A percentile compares a stretch with the other conserved stretches of the same genome.
These are phyloP conservation scores for Trichosanthes truncata DNA, from an alignment of 306 rosid species.

Conservation along the genomic window DNA sequence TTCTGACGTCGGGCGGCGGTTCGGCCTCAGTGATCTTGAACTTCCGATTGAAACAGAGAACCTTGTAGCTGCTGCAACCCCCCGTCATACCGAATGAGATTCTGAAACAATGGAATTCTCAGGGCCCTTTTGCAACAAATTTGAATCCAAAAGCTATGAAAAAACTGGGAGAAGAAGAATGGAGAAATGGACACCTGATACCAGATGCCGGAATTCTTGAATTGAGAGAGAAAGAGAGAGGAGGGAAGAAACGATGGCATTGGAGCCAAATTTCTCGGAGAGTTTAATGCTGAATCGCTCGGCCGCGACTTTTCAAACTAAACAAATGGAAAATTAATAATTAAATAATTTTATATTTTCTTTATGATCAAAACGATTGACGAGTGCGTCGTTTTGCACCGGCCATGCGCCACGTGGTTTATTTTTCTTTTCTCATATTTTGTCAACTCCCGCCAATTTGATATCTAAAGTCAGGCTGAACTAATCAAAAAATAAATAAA, in stretches of 20 bases:
- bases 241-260: background rate
- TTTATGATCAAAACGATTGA: background rate
- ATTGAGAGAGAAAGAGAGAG: background rate
- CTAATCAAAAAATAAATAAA: background rate
- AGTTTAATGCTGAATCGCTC: background rate
- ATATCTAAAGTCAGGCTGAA: background rate
- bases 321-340: background rate
- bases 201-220: background rate
- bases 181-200: background rate
- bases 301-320: background rate
- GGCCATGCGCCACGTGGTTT: background rate
- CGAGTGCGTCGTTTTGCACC: background rate
- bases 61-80: conserved; percentile 38
- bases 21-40: conserved; percentile 43
- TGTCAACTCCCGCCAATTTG: background rate
- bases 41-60: conserved; percentile 55
- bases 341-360: background rate
- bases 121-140: background rate
- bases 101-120: background rate
- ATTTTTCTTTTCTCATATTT: background rate
- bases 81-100: background rate
- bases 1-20: conserved; percentile 58
- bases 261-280: background rate
- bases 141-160: background rate
- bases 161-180: background rate